phyloP scores from a whole-genome alignment of 2,329 filamentous ascomycete species.

The Fonsecaea pugnacius region DNA sequence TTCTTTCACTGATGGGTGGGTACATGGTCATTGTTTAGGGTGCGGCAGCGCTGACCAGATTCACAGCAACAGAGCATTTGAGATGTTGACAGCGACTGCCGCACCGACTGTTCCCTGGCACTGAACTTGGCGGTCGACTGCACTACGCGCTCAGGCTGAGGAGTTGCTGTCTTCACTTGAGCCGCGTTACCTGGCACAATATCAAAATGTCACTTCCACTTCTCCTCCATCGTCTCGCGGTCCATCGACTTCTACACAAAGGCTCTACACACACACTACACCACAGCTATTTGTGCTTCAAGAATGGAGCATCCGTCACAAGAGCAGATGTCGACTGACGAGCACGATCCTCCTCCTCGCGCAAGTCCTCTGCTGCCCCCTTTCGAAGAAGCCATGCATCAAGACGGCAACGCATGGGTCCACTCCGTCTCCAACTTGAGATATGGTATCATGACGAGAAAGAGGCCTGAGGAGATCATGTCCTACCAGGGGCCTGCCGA shows the following conservation, averaged over 20 bases:
- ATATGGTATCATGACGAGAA: neutral
- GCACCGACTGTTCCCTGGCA: neutral
- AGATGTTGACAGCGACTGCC: neutral
- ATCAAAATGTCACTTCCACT: neutral
- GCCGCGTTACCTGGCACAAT: neutral
- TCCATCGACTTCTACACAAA: neutral
- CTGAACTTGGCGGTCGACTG: neutral
- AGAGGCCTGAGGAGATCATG: slow-evolving; percentile 20
- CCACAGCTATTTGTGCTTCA: neutral
- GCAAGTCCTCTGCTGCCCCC: neutral
- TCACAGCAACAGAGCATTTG: neutral
- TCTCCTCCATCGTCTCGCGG: neutral
- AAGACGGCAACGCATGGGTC: slow-evolving; percentile 6
- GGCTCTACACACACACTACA: neutral
- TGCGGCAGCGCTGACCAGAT: neutral
- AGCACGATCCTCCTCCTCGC: neutral
- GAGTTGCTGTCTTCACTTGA: neutral
- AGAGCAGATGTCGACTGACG: neutral
- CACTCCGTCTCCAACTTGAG: slow-evolving; percentile 7
- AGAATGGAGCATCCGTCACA: neutral
- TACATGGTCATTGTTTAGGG: neutral
- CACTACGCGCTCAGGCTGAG: neutral
- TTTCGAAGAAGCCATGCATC: neutral
- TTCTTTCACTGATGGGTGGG: neutral
- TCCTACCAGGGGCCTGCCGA: slow-evolving; percentile 9